phyloP scores from a whole-genome alignment of 305 asterid genomes.

The Monarda citriodora region DNA sequence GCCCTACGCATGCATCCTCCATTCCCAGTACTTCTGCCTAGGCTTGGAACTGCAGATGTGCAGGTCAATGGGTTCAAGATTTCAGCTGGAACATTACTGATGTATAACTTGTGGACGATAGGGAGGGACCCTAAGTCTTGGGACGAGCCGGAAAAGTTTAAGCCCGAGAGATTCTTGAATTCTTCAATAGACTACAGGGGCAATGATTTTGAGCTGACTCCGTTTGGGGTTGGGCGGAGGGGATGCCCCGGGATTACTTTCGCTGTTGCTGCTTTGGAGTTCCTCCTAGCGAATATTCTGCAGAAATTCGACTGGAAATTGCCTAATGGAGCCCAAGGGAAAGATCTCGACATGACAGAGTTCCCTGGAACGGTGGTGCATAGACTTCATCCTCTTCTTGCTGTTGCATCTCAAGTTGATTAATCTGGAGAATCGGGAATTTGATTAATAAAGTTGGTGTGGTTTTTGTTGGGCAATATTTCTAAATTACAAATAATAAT shows the following conservation, averaged over 20 bases:
- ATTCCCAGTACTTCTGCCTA: background rate
- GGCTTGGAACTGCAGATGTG: background rate
- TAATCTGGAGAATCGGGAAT: too few species aligned
- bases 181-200: background rate
- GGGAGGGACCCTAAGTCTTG: background rate
- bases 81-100: background rate
- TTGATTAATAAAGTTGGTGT: too few species aligned
- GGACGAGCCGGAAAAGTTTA: constrained; percentile 3
- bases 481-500: too few species aligned
- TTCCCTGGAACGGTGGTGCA: too few species aligned
- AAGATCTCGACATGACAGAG: background rate
- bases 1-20: constrained; percentile 2
- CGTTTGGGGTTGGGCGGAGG: background rate
- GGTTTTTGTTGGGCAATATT: too few species aligned
- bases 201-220: background rate
- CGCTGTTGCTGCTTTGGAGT: too few species aligned
- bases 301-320: constrained; percentile 7
- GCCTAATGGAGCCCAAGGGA: background rate
- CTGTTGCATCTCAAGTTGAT: too few species aligned
- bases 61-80: background rate
- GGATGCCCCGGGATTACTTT: too few species aligned
- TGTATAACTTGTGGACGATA: background rate
- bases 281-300: background rate
- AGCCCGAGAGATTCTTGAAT: constrained; percentile 2
- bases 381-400: too few species aligned